phyloP scores from a whole-genome alignment of 176 grass and related monocot species.

The Secale cereale region DNA sequence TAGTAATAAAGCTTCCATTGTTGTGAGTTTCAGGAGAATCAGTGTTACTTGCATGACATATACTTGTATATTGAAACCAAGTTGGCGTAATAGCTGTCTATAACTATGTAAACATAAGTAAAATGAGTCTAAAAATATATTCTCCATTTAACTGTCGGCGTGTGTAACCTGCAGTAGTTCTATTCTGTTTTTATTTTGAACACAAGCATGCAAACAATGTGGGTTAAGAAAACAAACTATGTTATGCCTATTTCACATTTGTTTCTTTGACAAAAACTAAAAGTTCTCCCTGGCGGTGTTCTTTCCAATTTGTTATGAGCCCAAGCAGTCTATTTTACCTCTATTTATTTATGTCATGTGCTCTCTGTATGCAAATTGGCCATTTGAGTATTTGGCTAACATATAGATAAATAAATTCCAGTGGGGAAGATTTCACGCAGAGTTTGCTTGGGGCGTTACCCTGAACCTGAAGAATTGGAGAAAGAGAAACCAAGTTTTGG shows the following conservation, averaged over 20 bases:
- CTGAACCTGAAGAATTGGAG: constrained; percentile 48
- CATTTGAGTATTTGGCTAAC: background rate
- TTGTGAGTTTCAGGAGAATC: constrained; percentile 8
- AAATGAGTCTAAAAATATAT: background rate
- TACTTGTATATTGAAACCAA: background rate
- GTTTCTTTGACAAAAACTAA: too few relatives aligned
- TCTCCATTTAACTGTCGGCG: background rate
- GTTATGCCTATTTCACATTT: background rate
- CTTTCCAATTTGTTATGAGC: background rate
- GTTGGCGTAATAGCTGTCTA: background rate
- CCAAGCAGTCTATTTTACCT: background rate
- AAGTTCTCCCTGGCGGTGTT: background rate
- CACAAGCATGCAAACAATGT: background rate
- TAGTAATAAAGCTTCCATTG: background rate
- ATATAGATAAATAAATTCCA: constrained; percentile 27
- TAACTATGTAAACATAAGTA: background rate
- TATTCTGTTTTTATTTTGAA: background rate
- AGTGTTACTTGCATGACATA: background rate
- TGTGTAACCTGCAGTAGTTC: background rate
- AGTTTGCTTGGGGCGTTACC: constrained; percentile 71
- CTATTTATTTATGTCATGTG: background rate
- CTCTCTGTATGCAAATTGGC: constrained; percentile 17
- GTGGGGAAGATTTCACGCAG: constrained; percentile 67
- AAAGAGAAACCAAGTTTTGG: constrained; percentile 49
- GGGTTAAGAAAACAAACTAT: background rate